phyloP scores from a whole-genome alignment of 2,329 filamentous ascomycete genomes.

The Ceratocystis colombiana region DNA sequence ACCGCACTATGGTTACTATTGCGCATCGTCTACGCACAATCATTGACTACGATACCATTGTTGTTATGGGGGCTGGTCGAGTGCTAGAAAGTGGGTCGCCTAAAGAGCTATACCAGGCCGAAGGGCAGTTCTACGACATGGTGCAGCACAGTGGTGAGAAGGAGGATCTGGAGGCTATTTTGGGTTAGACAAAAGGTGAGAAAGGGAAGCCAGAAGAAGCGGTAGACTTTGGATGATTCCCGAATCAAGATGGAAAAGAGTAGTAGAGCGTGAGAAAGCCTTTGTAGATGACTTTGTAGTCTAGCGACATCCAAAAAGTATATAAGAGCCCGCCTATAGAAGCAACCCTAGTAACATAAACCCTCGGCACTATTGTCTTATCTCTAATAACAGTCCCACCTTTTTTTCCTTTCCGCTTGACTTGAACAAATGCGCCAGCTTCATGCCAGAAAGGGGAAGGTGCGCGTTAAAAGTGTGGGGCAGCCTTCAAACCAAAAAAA shows the following conservation, averaged over 20 bases:
- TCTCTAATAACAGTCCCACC: background rate
- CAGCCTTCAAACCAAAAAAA: background rate
- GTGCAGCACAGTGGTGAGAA: constrained; percentile 46
- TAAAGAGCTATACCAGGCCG: constrained; percentile 37
- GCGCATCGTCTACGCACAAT: constrained; percentile 43
- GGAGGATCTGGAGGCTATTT: constrained; percentile 29
- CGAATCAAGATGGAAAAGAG: background rate
- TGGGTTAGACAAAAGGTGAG: background rate
- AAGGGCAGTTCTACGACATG: constrained; percentile 46
- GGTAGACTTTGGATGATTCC: no score
- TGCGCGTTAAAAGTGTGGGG: constrained; percentile 14
- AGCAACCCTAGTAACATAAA: background rate
- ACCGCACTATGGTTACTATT: constrained; percentile 41
- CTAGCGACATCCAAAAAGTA: background rate
- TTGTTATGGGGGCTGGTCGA: constrained; percentile 40
- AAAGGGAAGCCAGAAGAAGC: background rate
- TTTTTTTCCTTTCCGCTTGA: background rate
- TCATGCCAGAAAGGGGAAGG: constrained; percentile 4
- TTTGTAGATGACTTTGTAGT: background rate
- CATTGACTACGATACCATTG: constrained; percentile 42
- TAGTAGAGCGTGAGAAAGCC: background rate
- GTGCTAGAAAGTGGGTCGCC: constrained; percentile 42
- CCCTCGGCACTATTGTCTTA: background rate
- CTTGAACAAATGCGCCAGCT: background rate
- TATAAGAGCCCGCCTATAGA: background rate